Evolutionary conservation across 345 rosid species (phyloP), one percentile per base, ranked within the genome.

Genomic region (Bretschneidera sinensis): DNA sequence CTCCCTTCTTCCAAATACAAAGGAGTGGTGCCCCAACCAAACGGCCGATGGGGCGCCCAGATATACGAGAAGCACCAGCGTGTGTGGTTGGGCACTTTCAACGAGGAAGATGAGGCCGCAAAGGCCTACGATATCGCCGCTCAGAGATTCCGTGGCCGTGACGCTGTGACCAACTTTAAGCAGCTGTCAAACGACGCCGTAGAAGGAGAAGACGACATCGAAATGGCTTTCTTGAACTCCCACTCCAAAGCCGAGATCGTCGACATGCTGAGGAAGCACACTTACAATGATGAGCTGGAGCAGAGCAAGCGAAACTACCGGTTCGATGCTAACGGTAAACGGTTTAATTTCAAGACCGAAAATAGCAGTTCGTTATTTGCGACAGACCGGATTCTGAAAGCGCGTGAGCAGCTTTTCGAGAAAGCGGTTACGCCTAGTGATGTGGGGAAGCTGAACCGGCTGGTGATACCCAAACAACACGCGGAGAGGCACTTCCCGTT

Each of bases 11-110:
- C 98, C 13, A 83, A 83, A 53, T 92, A 78, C 83, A 92, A 92
- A 68, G 98, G 98, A 1, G 98, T 92, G 4, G 97, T 92, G n/a
- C 92, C 97, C 0, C 96, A 92, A 59, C 98, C 98, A 6, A 92
- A 92, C 64, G 97, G 97, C 59, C 81, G 94, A 0, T 92, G 97
- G 98, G 98, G 97, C 5, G 88, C 94, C 14, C 97, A 92, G 83
- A 92, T 92, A 59, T 92, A 92, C 81, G 97, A 89, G 87, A 92
- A 84, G 71, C 97, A 89, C 56, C 97, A 87, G 52, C 78, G 97
- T 17, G 88, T 92, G 24, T 92, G 98, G 98, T 84, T 92, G 2
- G 98, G 98, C 0, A 92, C 97, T 14, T 92, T 84, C 65, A 89
- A 83, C 43, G 79, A 79, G 47, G 90, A 89, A 73, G 82, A 85